phyloP scores from a whole-genome alignment of 495 filamentous ascomycete species.

The Aspergillus nanangensis region DNA sequence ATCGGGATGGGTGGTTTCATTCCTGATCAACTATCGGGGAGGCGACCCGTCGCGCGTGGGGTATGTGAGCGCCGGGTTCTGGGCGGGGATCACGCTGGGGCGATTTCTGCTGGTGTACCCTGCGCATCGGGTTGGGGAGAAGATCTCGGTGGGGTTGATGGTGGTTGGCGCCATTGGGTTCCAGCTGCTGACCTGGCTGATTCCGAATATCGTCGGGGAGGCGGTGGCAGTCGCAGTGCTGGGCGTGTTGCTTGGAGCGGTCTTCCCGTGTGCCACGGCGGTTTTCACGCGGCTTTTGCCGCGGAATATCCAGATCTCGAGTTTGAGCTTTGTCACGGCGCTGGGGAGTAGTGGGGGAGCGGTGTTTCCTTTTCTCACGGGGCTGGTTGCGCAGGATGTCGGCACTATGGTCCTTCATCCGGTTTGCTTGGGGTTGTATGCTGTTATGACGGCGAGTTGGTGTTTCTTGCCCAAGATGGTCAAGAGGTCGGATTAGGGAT shows the following conservation, averaged over 20 bases:
- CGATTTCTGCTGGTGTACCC: neutral
- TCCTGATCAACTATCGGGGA: slow-evolving; percentile 64
- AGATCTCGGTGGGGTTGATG: neutral
- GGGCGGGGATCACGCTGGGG: slow-evolving; percentile 63
- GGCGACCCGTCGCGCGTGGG: slow-evolving; percentile 64
- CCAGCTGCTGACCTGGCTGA: neutral
- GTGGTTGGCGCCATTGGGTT: neutral
- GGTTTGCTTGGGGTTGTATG: neutral
- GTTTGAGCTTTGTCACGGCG: neutral
- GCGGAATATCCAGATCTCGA: neutral
- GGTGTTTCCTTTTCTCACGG: neutral
- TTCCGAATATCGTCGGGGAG: neutral
- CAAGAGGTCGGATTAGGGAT: neutral
- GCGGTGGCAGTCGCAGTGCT: neutral
- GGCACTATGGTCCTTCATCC: neutral
- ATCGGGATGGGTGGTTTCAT: slow-evolving; percentile 79
- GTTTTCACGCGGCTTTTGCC: neutral
- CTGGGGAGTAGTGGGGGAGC: neutral
- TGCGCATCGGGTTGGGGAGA: neutral
- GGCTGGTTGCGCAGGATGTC: neutral
- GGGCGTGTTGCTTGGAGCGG: neutral
- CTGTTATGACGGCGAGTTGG: neutral
- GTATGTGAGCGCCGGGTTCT: slow-evolving; percentile 80
- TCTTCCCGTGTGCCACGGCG: neutral
- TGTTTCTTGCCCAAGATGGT: neutral